Conservation (phyloP, 495 filamentous ascomycete genomes). For the Sabuloglossum arenarium region DNA sequence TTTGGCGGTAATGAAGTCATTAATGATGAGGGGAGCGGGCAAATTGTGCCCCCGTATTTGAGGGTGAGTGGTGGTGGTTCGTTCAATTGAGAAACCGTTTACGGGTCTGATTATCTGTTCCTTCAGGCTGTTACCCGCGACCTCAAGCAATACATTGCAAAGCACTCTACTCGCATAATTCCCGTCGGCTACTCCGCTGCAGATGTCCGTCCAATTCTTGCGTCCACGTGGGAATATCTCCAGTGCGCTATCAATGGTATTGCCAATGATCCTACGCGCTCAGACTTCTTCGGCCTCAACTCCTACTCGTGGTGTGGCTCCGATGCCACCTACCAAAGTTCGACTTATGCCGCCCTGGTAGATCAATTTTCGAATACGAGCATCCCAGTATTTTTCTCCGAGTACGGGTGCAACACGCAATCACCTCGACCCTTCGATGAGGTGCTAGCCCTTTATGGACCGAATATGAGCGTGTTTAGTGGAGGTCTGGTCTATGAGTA, state of each 20-base stretch:
- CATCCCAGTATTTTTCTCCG: constrained; percentile 86
- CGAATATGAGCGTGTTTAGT: constrained; percentile 62
- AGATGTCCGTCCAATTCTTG: constrained; percentile 60
- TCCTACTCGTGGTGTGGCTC: constrained; percentile 83
- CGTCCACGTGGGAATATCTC: constrained; percentile 68
- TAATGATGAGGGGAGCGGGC: constrained; percentile 37
- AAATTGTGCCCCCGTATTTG: constrained; percentile 40
- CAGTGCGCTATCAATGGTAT: constrained; percentile 53
- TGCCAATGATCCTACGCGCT: constrained; percentile 37
- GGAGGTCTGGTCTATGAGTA: constrained; percentile 85
- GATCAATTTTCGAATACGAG: constrained; percentile 46
- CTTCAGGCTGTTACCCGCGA: constrained; percentile 51
- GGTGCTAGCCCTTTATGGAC: constrained; percentile 57
- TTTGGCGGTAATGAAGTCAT: constrained; percentile 92
- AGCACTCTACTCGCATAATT: constrained; percentile 43
- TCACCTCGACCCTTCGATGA: constrained; percentile 67
- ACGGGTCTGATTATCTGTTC: neutral
- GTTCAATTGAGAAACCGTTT: neutral
- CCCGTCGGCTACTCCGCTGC: constrained; percentile 91
- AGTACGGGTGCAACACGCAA: constrained; percentile 82
- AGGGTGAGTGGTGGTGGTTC: constrained; percentile 12
- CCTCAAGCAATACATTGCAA: constrained; percentile 70
- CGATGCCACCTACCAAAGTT: constrained; percentile 42
- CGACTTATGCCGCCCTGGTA: constrained; percentile 53
- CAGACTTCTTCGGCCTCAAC: constrained; percentile 87